Base-by-base conservation (phyloP, 176 grass and related monocot genomes). In the Tuctoria greenei region DNA sequence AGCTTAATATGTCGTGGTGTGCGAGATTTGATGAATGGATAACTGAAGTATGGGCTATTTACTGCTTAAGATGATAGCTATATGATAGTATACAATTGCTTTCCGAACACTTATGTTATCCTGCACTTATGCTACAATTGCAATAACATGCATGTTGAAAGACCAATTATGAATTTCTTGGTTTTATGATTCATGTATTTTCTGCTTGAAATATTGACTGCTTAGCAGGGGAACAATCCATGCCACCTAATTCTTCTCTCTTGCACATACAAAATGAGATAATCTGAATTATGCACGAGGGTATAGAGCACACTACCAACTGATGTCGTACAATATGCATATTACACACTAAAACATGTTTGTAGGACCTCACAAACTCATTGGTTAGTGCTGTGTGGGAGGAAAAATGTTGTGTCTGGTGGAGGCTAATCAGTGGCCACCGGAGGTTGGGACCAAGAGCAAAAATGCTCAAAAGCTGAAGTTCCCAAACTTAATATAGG, bases 1-100 rank as follows among this genome's bases (percentile, higher is more conserved):
- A 37, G 24, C 43, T 54, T 51, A 49, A 20, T 75, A 61, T 80
- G 70, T 11, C 64, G 8, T 23, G 23, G 1, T 40, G 21, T 72
- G 25, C 10, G 62, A 72, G 67, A 50, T 79, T 64, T 75, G 24
- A 56, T 35, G 20, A 64, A 9, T 62, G 7, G 1, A 12, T 49
- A 17, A 4, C 58, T 66, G 37, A 36, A 59, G 44, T 46, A 34
- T 54, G 36, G 38, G 17, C 41, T 45, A 12, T 41, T 87, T 75
- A 35, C 67, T 66, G 16, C 65, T 47, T 56, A 49, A 24, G 9
- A 21, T 73, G 41, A 40, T 71, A 38, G 17, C 47, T 81, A 46
- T 55, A 64, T 78, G 37, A 3, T 71, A 50, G 10, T 51, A 68
- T 49, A 39, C 2, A 28, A 81, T 54, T 56, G 12, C 2, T 1